Evolutionary conservation across 495 filamentous ascomycete species (phyloP), one percentile per base, ranked within the genome.

Genomic region (Chaetomium tenue): DNA sequence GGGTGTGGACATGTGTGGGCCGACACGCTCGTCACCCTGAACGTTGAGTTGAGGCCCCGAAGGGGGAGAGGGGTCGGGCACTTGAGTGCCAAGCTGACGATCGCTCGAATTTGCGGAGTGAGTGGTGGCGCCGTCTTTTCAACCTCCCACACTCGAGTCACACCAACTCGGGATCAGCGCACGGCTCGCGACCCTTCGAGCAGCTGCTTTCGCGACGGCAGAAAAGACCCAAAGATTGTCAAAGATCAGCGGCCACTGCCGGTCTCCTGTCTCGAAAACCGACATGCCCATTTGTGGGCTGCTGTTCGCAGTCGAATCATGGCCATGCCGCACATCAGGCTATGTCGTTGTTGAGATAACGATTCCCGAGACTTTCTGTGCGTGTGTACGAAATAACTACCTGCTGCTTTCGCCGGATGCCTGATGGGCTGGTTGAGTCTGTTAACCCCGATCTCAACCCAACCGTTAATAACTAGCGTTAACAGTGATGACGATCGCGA

Each of bases 191-290:
- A 44, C 40, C 40, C 40, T 44, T 44, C 16, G 6, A 44, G 40
- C 13, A 44, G 40, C 40, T 6, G 40, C 11, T 37, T 37, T 16
- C 13, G 13, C 40, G 5, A 2, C 40, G 18, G 9, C 40, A 44
- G n/a, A n/a, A n/a, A n/a, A 26, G 48, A 8, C 22, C 4, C 20
- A 44, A 16, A 5, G 56, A 58, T 58, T 22, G 8, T 12, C 56
- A 8, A 8, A n/a, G 56, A 58, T 58, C 56, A 58, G 40, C 56
- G 40, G 8, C 20, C 20, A 25, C 39, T 58, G 23, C 54, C 54
- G 54, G 22, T 9, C 18, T 12, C n/a, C 40, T 26, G 39, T 5
- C 15, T 56, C 33, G 11, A 25, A 40, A 25, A 16, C 9, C 25
- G 33, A 37, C 46, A 20, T 5, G 30, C 18, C n/a, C 4, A 7